phyloP scores from a whole-genome alignment of 2,329 filamentous ascomycete species.

The Sporothrix brasiliensis region DNA sequence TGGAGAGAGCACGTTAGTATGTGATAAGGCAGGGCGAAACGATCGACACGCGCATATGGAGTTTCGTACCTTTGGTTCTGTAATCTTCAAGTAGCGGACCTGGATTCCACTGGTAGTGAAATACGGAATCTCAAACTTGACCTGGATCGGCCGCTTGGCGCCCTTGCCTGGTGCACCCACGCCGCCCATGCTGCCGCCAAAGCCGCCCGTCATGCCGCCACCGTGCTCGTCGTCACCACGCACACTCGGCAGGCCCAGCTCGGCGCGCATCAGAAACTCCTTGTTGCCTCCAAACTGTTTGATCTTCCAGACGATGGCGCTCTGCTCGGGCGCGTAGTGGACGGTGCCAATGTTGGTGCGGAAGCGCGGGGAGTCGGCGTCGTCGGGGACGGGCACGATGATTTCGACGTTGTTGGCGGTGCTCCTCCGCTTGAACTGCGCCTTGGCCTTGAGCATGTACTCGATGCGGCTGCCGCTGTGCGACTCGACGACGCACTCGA shows the following conservation, averaged over 20 bases:
- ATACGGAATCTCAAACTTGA: conserved; percentile 99
- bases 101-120: conserved; percentile 99
- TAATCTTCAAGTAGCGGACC: conserved; percentile 97
- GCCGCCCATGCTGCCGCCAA: conserved; percentile 95
- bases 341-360: conserved; percentile 96
- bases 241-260: conserved; percentile 90
- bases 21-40: background rate
- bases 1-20: conserved; percentile 31
- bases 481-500: conserved; percentile 94
- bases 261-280: conserved; percentile 97
- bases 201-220: conserved; percentile 96
- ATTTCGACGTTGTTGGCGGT: conserved; percentile 99
- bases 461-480: conserved; percentile 95
- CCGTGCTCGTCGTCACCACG: conserved; percentile 94
- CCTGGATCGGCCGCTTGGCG: conserved; percentile 90
- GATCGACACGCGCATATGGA: background rate
- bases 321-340: conserved; percentile 96
- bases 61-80: conserved; percentile 87
- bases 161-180: conserved; percentile 77
- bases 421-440: conserved; percentile 96
- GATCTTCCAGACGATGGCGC: conserved; percentile 99
- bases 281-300: conserved; percentile 99
- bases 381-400: conserved; percentile 92
- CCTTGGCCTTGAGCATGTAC: conserved; percentile 98
- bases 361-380: conserved; percentile 94